phyloP scores from a whole-genome alignment of 176 grass and related monocot genomes.

The Musa beccarii region DNA sequence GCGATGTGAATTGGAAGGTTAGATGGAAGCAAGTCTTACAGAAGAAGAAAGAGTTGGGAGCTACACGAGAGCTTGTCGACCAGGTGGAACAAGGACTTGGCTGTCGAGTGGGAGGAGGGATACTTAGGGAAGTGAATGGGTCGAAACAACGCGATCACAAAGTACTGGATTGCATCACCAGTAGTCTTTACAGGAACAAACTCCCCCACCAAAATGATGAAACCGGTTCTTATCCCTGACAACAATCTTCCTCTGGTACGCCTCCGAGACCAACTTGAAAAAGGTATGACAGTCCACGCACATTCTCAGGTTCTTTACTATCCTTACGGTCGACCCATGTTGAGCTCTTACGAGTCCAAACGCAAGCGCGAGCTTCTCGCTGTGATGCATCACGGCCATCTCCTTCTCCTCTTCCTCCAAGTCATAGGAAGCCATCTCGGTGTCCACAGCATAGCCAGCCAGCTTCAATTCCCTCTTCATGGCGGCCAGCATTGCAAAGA shows the following conservation, averaged over 20 bases:
- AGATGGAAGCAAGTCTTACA: no score
- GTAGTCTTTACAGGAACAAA: conserved; percentile 23
- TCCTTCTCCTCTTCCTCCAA: conserved; percentile 25
- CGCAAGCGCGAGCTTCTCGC: conserved; percentile 25
- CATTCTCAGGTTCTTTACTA: conserved; percentile 26
- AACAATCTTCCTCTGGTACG: conserved; percentile 18
- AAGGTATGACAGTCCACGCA: conserved; percentile 24
- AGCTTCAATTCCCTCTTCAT: conserved; percentile 20
- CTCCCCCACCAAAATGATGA: conserved; percentile 23
- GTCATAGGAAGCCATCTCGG: conserved; percentile 16
- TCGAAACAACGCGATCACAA: no score
- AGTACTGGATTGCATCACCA: background rate
- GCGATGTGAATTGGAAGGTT: no score
- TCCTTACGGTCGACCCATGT: conserved; percentile 9
- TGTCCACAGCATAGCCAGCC: conserved; percentile 19
- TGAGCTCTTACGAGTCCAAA: conserved; percentile 9
- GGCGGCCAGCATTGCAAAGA: conserved; percentile 13
- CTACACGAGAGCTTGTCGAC: no score
- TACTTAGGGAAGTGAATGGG: no score
- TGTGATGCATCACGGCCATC: conserved; percentile 20
- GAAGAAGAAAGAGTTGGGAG: no score
- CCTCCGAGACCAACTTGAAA: conserved; percentile 20
- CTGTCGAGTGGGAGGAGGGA: no score
- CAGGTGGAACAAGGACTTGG: no score
- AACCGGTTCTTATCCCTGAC: conserved; percentile 17